phyloP scores from a whole-genome alignment of 2,329 filamentous ascomycete species.

The Aspergillus novofumigatus region DNA sequence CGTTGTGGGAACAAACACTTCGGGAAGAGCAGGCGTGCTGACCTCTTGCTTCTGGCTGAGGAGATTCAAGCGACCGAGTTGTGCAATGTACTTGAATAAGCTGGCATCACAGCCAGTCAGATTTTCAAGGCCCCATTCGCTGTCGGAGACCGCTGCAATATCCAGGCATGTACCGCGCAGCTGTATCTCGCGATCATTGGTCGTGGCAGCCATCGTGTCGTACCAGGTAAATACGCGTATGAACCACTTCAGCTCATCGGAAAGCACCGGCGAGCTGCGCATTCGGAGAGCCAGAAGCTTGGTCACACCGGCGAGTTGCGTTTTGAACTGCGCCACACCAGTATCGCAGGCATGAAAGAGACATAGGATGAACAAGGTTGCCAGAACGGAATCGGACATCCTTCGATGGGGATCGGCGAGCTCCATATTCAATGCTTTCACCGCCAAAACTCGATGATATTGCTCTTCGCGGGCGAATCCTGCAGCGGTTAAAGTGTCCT shows the following conservation, averaged over 20 bases:
- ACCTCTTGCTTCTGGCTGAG: constrained; percentile 63
- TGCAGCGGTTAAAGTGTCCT: constrained; percentile 45
- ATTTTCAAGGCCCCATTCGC: constrained; percentile 75
- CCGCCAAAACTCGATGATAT: constrained; percentile 78
- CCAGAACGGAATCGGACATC: constrained; percentile 79
- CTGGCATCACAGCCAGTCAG: constrained; percentile 81
- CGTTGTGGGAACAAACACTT: constrained; percentile 15
- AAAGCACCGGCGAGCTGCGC: constrained; percentile 55
- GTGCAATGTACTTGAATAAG: constrained; percentile 80
- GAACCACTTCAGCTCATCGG: constrained; percentile 73
- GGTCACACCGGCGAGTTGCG: constrained; percentile 87
- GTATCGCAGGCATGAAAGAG: constrained; percentile 93
- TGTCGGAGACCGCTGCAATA: constrained; percentile 59
- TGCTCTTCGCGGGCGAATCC: constrained; percentile 72
- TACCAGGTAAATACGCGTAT: constrained; percentile 92
- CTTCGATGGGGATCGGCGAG: constrained; percentile 71
- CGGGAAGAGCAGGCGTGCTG: constrained; percentile 8
- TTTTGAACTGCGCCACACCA: constrained; percentile 87
- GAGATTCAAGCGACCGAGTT: constrained; percentile 78
- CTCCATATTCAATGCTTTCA: constrained; percentile 77
- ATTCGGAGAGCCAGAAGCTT: constrained; percentile 79
- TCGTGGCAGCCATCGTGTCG: constrained; percentile 84
- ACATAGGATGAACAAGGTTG: constrained; percentile 80
- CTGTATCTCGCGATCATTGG: constrained; percentile 87
- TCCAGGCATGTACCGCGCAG: constrained; percentile 62